Base-by-base conservation (phyloP, 1,284 basidiomycete genomes). In the Puccinia sorghi region DNA sequence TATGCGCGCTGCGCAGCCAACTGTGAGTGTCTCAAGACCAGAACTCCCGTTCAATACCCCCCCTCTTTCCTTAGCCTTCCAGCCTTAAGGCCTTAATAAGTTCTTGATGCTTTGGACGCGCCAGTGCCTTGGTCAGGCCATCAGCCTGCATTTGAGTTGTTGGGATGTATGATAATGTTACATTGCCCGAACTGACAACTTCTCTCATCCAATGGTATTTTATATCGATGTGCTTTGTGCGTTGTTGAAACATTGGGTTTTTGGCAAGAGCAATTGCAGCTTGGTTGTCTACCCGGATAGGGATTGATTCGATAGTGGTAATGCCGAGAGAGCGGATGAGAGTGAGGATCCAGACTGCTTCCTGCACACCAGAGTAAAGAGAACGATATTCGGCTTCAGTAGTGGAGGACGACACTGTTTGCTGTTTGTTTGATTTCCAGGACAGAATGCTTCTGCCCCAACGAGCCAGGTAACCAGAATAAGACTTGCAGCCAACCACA, bases 361-460 rank as follows among this genome's bases (percentile, higher is more conserved):
- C 70, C n/a, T 72, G 70, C 1, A n/a, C 32, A 27, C 50, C 70
- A 11, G 11, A 22, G 15, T 39, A 56, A 1, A 72, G 27, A 12
- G 70, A 3, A 20, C 50, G 22, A 39, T 54, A 72, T 25, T 72
- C 52, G 3, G 70, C 70, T 25, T 74, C 72, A 4, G 70, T 72
- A 11, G 70, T 56, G 1, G 70, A 72, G n/a, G 54, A 39, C 2
- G 70, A 32, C 9, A 72, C 70, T 15, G 41, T n/a, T 20, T 52
- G 46, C 39, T 72, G 70, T 8, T 56, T 54, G 2, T 41, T 52
- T 27, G 52, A 57, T 15, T 59, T 54, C 70, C 70, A 72, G 22
- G 52, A 72, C 9, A 72, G 54, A 6, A 57, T 25, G 7, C 46
- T 25, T 5, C 39, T 46, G 2, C 48, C 70, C 32, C 50, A 56